Evolutionary conservation across 169 alveolate genomes (phyloP), one percentile per base, ranked within the genome.

Genomic region (Cyclospora cayetanensis): DNA sequence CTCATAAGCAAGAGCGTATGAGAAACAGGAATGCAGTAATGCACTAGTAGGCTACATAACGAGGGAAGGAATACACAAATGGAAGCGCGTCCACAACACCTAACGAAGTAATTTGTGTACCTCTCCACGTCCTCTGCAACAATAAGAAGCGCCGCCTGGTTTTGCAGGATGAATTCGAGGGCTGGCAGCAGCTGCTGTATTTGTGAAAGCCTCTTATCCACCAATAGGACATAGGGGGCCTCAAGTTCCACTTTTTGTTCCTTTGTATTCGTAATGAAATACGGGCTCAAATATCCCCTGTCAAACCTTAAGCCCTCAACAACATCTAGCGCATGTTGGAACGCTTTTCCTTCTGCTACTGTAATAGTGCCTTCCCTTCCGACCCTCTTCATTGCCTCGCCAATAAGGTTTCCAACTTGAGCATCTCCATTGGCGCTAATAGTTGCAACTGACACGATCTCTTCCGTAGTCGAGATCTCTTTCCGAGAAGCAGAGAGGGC

Each of bases 311-410:
- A 95, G 20, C 99, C 99, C 95, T 99, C 99, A 74, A 98, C 99
- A 43, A 98, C 97, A 95, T 99, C 99, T 89, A 99, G 96, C 96
- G 98, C 99, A 90, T 99, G 99, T 66, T 97, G 97, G 92, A 98
- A 95, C 25, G 99, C 98, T 95, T 98, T 99, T 55, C 99, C 99
- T 94, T 98, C 99, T 5, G 97, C 96, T 60, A 99, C 99, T 5
- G 99, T 98, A 83, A 99, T 98, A 31, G 99, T 98, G 60, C 99
- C 99, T 79, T 98, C 99, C 76, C 97, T 97, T 37, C 99, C 99
- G 34, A 98, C 99, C 66, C 86, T 92, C 90, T 98, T 98, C 98
- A 98, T 98, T 2, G 99, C 99, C 84, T 97, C 99, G 4, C 99
- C 99, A 60, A 99, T 98, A 90, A 99, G 94, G 34, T 95, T 94